Base-by-base conservation (phyloP, 2,329 filamentous ascomycete genomes). In the Orbilia brochopaga region DNA sequence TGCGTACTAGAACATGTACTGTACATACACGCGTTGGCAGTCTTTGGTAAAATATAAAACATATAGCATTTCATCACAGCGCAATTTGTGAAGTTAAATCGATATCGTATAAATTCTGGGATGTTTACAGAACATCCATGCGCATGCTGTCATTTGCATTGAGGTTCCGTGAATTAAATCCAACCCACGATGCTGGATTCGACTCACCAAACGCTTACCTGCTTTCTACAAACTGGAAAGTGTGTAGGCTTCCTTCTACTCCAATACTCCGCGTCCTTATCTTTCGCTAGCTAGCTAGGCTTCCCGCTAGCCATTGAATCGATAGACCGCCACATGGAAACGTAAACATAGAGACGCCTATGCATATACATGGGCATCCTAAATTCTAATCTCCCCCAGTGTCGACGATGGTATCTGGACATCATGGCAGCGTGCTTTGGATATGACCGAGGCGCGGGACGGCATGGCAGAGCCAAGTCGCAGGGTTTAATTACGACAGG, bases 401-500 rank as follows among this genome's bases (percentile, higher is more conserved):
- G 37, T 57, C 51, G 27, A 30, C 44, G 54, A 42, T 40, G 48
- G 48, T 58, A 35, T 48, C 42, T 21, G 11, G 37, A 24, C 21
- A 23, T 46, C 15, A 19, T 23, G 46, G 63, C 59, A 50, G 54
- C 54, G 44, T 37, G 48, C 54, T 48, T 42, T 30, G 32, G 46
- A 50, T 46, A 63, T 59, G 48, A 1, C 58, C 58, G 55, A 59
- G 66, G 57, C 58, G 27, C 27, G 17, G 11, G 27, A 21, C 19
- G 24, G 19, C 19, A 24, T 37, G 42, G 46, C 53, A 63, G n/a
- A n/a, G 27, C 27, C 27, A 32, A 8, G 59, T 32, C 56, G 66
- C 59, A 64, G 59, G 66, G 66, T 70, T 70, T 54, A 70, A 70
- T 70, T 70, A 60, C 66, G 59, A 52, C 63, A 63, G 66, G 66